These are phyloP conservation scores for Hemileia vastatrix DNA, from an alignment of 1,284 basidiomycete genomes.

Conservation along the genomic window DNA sequence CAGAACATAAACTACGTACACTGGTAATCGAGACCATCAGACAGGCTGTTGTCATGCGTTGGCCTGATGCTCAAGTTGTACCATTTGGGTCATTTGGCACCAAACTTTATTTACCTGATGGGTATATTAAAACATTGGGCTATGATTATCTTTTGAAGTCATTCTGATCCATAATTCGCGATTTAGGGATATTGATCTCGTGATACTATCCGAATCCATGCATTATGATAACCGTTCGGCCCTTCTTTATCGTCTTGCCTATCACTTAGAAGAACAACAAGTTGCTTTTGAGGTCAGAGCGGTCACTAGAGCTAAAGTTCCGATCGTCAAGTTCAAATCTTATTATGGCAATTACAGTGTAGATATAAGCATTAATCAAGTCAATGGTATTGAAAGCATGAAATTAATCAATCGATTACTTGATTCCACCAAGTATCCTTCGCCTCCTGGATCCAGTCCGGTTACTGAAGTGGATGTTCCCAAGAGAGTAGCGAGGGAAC, in stretches of 20 bases:
- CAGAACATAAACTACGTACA: conserved; percentile 73
- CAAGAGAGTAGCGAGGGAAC: conserved; percentile 4
- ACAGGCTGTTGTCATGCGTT: conserved; percentile 56
- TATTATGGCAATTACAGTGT: conserved; percentile 50
- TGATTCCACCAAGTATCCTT: conserved; percentile 1
- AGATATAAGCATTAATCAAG: conserved; percentile 43
- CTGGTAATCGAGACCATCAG: conserved; percentile 67
- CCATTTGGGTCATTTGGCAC: conserved; percentile 93
- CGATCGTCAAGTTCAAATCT: conserved; percentile 86
- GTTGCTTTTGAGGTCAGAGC: conserved; percentile 58
- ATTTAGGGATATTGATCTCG: conserved; percentile 53
- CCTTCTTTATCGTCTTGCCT: conserved; percentile 46
- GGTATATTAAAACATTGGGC: conserved; percentile 52
- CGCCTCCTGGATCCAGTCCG: conserved; percentile 2
- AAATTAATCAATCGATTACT: conserved; percentile 9
- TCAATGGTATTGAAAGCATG: conserved; percentile 17
- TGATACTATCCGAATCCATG: conserved; percentile 47
- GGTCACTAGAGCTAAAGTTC: conserved; percentile 80
- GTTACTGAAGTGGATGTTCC: conserved; percentile 3
- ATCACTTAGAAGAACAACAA: conserved; percentile 48
- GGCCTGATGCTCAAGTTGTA: conserved; percentile 68
- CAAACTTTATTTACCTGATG: conserved; percentile 82
- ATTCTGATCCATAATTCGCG: neutral
- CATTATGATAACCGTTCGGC: conserved; percentile 42
- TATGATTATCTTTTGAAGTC: neutral